Conservation (phyloP, 1,284 basidiomycete species). For the Tausonia pullulans region DNA sequence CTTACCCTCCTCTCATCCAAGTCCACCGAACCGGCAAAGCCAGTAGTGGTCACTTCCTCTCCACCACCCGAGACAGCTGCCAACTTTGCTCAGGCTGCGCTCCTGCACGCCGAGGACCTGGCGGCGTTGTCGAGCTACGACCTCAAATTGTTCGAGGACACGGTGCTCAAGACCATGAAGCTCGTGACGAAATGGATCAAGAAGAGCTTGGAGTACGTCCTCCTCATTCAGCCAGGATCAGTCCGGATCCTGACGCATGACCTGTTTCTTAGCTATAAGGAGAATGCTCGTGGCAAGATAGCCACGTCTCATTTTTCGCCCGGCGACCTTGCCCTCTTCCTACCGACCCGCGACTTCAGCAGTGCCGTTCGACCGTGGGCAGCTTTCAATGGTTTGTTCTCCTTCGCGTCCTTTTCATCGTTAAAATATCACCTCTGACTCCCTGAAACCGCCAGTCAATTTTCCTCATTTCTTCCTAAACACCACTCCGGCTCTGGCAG, state of each 20-base stretch:
- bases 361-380: slow-evolving; percentile 72
- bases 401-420: no score
- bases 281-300: slow-evolving; percentile 84
- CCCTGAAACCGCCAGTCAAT: slow-evolving; percentile 47
- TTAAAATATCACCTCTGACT: no score
- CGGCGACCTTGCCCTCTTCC: slow-evolving; percentile 52
- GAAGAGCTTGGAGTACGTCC: slow-evolving; percentile 46
- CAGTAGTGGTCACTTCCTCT: background rate
- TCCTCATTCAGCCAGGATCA: background rate
- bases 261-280: slow-evolving; percentile 42
- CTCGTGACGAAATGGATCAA: slow-evolving; percentile 94
- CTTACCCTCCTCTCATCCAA: background rate
- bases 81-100: background rate
- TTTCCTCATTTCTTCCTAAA: slow-evolving; percentile 96
- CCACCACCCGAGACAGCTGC: background rate
- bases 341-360: slow-evolving; percentile 86
- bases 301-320: slow-evolving; percentile 76
- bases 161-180: slow-evolving; percentile 62
- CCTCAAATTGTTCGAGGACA: slow-evolving; percentile 70
- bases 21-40: background rate
- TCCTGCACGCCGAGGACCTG: background rate
- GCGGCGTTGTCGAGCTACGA: slow-evolving; percentile 48
- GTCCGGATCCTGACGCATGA: background rate
- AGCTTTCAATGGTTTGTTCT: slow-evolving; percentile 72
- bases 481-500: slow-evolving; percentile 67